Evolutionary conservation across 441 rosid genomes (phyloP).

Genomic region (Erodium trifolium): DNA sequence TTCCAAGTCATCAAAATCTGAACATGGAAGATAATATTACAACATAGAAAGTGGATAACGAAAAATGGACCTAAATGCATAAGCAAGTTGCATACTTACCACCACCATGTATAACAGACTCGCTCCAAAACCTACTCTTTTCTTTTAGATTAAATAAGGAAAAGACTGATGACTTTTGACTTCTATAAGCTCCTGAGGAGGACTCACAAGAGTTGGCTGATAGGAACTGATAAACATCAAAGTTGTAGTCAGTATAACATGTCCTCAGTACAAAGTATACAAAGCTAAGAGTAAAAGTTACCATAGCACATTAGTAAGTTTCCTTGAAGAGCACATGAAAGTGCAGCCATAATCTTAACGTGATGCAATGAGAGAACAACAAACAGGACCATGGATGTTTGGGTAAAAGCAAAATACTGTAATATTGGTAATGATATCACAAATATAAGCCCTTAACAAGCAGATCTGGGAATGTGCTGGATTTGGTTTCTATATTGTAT

Average conservation of each 20-base stretch:
- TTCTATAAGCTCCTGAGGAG: constrained; percentile 28
- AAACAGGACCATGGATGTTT: not conserved
- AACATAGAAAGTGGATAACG: not conserved
- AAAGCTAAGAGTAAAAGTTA: not conserved
- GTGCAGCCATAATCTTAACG: not conserved
- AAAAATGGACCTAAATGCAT: not conserved
- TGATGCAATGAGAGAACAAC: constrained; percentile 4
- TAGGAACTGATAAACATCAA: constrained; percentile 27
- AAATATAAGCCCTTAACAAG: not conserved
- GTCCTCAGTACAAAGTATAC: not conserved
- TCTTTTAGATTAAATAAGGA: constrained; percentile 84
- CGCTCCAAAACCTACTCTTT: constrained; percentile 89
- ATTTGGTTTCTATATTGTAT: not conserved
- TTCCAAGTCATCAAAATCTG: constrained; percentile 76
- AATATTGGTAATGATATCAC: not conserved
- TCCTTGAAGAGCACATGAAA: not conserved
- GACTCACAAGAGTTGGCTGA: constrained; percentile 33
- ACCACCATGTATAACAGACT: constrained; percentile 67
- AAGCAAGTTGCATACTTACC: constrained; percentile 26
- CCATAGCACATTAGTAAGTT: not conserved
- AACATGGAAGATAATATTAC: constrained; percentile 12
- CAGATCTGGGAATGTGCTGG: not conserved
- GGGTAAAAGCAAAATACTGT: not conserved
- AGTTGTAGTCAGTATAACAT: constrained; percentile 13
- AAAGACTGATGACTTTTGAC: constrained; percentile 53